A percentile compares a stretch with the other conserved stretches of the same genome.
These are phyloP conservation scores for Aspergillus kassunensis DNA, from an alignment of 495 filamentous ascomycete genomes.

Conservation along the genomic window DNA sequence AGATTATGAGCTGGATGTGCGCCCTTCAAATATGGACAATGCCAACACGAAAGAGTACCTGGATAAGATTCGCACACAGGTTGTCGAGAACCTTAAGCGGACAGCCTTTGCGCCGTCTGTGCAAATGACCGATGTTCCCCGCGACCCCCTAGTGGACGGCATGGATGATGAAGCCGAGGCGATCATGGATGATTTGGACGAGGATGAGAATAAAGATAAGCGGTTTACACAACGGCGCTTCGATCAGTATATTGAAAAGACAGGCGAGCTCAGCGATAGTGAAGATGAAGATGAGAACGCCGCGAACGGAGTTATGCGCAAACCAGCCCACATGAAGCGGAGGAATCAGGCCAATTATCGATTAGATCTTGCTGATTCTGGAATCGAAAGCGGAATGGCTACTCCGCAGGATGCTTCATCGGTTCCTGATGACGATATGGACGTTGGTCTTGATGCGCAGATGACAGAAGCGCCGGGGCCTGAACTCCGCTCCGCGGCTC, in stretches of 20 bases:
- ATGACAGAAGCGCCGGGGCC: slow-evolving; percentile 47
- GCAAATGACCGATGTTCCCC: slow-evolving; percentile 92
- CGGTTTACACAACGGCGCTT: slow-evolving; percentile 79
- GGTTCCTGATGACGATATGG: slow-evolving; percentile 46
- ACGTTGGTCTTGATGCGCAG: slow-evolving; percentile 45
- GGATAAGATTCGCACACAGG: slow-evolving; percentile 87
- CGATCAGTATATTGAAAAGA: slow-evolving; percentile 70
- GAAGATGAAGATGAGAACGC: slow-evolving; percentile 84
- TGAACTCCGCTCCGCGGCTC: slow-evolving; percentile 34
- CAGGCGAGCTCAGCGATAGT: slow-evolving; percentile 75
- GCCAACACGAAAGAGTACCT: slow-evolving; percentile 92
- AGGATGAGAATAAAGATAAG: slow-evolving; percentile 83
- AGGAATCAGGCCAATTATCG: slow-evolving; percentile 70
- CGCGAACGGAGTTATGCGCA: slow-evolving; percentile 64
- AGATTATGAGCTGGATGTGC: slow-evolving; percentile 92
- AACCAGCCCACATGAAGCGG: slow-evolving; percentile 55
- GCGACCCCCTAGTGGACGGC: slow-evolving; percentile 59
- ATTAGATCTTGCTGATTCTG: slow-evolving; percentile 59
- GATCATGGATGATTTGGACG: slow-evolving; percentile 82
- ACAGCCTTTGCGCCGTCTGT: slow-evolving; percentile 88
- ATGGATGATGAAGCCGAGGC: slow-evolving; percentile 83
- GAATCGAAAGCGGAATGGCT: slow-evolving; percentile 57
- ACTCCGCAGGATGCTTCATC: slow-evolving; percentile 50
- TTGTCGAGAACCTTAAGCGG: slow-evolving; percentile 88
- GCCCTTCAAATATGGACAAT: slow-evolving; percentile 98